Conservation (phyloP, 768 basidiomycete species). For the Termitomyces sp. region DNA sequence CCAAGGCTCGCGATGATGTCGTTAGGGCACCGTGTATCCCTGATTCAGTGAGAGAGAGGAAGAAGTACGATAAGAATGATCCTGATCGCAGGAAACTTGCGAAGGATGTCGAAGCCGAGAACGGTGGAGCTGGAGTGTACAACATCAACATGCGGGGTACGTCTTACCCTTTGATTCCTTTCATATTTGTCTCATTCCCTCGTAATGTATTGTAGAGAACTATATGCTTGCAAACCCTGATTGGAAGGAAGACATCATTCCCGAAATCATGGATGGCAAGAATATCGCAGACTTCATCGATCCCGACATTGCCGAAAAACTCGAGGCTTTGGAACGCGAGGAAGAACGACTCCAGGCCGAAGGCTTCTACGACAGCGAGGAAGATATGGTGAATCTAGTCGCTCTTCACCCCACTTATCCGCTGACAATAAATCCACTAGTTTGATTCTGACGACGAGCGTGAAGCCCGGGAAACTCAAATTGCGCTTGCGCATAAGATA, state of each 20-base stretch:
- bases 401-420: neutral
- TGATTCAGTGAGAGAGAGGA: slow-evolving; percentile 66
- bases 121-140: slow-evolving; percentile 88
- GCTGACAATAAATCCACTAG: slow-evolving; percentile 23
- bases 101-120: slow-evolving; percentile 78
- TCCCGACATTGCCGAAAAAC: slow-evolving; percentile 93
- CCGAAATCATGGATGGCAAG: slow-evolving; percentile 99
- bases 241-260: slow-evolving; percentile 96
- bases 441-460: slow-evolving; percentile 74
- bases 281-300: slow-evolving; percentile 99
- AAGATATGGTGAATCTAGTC: slow-evolving; percentile 62
- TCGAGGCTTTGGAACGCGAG: slow-evolving; percentile 95
- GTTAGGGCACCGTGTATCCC: slow-evolving; percentile 88
- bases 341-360: slow-evolving; percentile 92
- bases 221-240: slow-evolving; percentile 85
- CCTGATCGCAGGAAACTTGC: slow-evolving; percentile 69
- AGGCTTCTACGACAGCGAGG: slow-evolving; percentile 91
- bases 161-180: slow-evolving; percentile 20
- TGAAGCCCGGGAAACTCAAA: slow-evolving; percentile 59
- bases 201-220: slow-evolving; percentile 58
- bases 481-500: slow-evolving; percentile 61
- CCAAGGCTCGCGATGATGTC: slow-evolving; percentile 86
- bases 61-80: slow-evolving; percentile 85
- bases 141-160: slow-evolving; percentile 86
- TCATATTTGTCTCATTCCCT: neutral